A percentile compares a stretch with the other conserved stretches of the same genome.
These are phyloP conservation scores for Cutaneotrichosporon cavernicola DNA, from an alignment of 1,284 basidiomycete species.

Conservation along the genomic window DNA sequence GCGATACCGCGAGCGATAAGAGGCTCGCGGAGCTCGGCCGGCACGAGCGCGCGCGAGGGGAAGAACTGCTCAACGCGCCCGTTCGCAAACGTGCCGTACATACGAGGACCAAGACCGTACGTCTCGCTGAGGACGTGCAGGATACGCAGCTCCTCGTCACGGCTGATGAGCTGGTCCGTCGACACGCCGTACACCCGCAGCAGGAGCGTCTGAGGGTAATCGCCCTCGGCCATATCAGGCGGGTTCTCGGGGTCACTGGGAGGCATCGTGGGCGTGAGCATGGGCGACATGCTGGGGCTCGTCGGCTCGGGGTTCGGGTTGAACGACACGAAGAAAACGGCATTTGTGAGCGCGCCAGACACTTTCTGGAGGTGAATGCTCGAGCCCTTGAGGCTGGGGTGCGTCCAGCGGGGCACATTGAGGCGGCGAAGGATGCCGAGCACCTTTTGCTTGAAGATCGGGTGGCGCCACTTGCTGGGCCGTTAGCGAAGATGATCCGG, in stretches of 20 bases:
- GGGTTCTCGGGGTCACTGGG: conserved; percentile 43
- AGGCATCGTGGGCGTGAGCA: conserved; percentile 51
- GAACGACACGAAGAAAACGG: conserved; percentile 83
- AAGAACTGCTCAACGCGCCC: conserved; percentile 92
- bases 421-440: conserved; percentile 41
- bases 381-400: conserved; percentile 47
- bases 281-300: conserved; percentile 48
- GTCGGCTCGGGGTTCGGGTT: conserved; percentile 48
- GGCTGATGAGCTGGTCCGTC: conserved; percentile 78
- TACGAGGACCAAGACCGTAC: conserved; percentile 82
- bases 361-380: conserved; percentile 70
- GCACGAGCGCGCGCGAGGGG: conserved; percentile 73
- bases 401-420: conserved; percentile 53
- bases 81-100: conserved; percentile 90
- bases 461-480: conserved; percentile 49
- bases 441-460: conserved; percentile 52
- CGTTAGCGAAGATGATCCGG: conserved; percentile 1
- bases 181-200: conserved; percentile 87
- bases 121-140: conserved; percentile 80
- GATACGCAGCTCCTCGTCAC: conserved; percentile 76
- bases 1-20: conserved; percentile 77
- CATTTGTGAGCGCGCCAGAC: conserved; percentile 89
- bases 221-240: conserved; percentile 29
- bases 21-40: conserved; percentile 71
- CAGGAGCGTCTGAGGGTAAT: conserved; percentile 65